phyloP scores from a whole-genome alignment of 2,329 filamentous ascomycete species.

The Neofusicoccum sp. region DNA sequence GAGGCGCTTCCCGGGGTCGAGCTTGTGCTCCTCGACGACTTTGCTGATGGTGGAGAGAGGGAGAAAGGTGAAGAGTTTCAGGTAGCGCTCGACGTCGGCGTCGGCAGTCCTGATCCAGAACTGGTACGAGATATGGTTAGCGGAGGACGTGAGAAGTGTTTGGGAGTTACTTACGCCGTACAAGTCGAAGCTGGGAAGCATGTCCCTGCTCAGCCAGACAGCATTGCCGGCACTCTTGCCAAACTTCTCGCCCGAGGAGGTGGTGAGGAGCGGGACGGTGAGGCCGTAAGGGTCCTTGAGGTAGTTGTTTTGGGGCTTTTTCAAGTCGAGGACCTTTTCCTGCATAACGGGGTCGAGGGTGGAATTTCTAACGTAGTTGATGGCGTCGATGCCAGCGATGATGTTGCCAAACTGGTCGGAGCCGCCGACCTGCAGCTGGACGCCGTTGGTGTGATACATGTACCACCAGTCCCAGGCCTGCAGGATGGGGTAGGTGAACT shows the following conservation, averaged over 20 bases:
- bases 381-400: conserved; percentile 78
- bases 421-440: conserved; percentile 88
- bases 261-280: conserved; percentile 86
- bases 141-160: conserved; percentile 11
- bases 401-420: conserved; percentile 98
- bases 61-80: conserved; percentile 89
- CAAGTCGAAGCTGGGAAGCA: conserved; percentile 80
- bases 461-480: conserved; percentile 98
- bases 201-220: conserved; percentile 80
- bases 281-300: conserved; percentile 68
- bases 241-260: conserved; percentile 82
- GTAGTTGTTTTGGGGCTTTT: conserved; percentile 33
- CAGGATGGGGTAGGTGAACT: conserved; percentile 89
- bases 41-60: conserved; percentile 65
- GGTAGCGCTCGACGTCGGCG: conserved; percentile 72
- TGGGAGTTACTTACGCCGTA: conserved; percentile 60
- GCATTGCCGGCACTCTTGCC: conserved; percentile 95
- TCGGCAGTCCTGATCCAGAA: conserved; percentile 86
- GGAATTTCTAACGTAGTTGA: conserved; percentile 69
- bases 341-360: conserved; percentile 36
- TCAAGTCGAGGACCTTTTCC: conserved; percentile 25
- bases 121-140: conserved; percentile 37
- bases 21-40: conserved; percentile 66
- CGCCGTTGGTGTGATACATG: conserved; percentile 65
- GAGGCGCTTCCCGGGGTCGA: conserved; percentile 67